Percentiles rank a stretch among this genome's conserved stretches.
phyloP scores from a whole-genome alignment of 2,329 filamentous ascomycete species.

The Grosmannia clavigera region DNA sequence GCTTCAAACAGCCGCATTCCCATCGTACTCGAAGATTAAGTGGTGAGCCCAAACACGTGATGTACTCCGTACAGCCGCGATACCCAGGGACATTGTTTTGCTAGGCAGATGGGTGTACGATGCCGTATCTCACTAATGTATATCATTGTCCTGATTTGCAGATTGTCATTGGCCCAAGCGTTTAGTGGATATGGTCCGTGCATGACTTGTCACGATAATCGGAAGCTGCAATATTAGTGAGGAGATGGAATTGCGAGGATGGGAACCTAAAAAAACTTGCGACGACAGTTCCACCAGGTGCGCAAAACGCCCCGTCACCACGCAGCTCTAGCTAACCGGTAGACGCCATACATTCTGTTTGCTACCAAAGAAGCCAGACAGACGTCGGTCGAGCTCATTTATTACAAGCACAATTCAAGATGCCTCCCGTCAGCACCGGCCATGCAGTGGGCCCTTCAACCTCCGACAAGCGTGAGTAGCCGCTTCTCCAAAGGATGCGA shows the following conservation, averaged over 20 bases:
- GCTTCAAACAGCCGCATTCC: neutral
- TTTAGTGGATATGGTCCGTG: neutral
- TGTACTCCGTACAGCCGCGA: neutral
- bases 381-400: neutral
- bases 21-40: neutral
- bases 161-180: neutral
- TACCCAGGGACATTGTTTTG: neutral
- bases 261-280: neutral
- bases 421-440: conserved; percentile 20
- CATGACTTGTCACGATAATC: neutral
- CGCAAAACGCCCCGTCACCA: neutral
- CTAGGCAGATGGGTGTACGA: neutral
- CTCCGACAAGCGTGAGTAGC: conserved; percentile 39
- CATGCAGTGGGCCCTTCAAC: conserved; percentile 31
- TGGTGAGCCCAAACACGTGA: neutral
- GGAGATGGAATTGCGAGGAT: neutral
- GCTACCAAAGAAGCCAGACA: neutral
- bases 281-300: neutral
- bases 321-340: neutral
- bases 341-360: neutral
- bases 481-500: neutral
- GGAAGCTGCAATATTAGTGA: neutral
- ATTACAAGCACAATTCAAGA: conserved; percentile 8
- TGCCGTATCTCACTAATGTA: neutral
- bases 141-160: neutral